phyloP scores from a whole-genome alignment of 1,284 basidiomycete species.

The Retiboletus fuscus region DNA sequence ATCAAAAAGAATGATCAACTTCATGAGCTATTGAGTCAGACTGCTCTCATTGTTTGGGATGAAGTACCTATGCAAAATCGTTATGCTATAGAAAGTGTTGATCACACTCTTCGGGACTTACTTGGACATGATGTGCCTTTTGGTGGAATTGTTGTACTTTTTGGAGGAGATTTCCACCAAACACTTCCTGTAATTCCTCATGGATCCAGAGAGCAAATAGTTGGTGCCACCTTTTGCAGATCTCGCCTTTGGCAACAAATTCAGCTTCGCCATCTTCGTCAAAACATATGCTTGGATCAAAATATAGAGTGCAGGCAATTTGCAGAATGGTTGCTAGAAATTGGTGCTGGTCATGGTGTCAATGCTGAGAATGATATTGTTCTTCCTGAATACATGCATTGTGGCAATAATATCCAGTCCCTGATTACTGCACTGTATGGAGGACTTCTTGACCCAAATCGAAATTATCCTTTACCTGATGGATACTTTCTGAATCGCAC shows the following conservation, averaged over 20 bases:
- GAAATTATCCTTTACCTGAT: not conserved
- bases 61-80: not conserved
- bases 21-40: not conserved
- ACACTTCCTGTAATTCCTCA: not conserved
- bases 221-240: not conserved
- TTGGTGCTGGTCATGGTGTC: not conserved
- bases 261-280: not conserved
- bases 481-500: not conserved
- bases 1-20: not conserved
- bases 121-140: not conserved
- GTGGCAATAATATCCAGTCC: not conserved
- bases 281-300: not conserved
- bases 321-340: not conserved
- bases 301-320: too few species aligned
- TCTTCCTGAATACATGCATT: not conserved
- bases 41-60: not conserved
- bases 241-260: not conserved
- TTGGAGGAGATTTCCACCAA: not conserved
- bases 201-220: not conserved
- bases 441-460: not conserved
- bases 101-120: not conserved
- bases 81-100: not conserved
- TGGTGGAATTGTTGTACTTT: not conserved
- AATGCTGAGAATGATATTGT: not conserved
- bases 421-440: not conserved